Base-by-base conservation (phyloP, 2,329 filamentous ascomycete genomes). In the Fusarium sp. region DNA sequence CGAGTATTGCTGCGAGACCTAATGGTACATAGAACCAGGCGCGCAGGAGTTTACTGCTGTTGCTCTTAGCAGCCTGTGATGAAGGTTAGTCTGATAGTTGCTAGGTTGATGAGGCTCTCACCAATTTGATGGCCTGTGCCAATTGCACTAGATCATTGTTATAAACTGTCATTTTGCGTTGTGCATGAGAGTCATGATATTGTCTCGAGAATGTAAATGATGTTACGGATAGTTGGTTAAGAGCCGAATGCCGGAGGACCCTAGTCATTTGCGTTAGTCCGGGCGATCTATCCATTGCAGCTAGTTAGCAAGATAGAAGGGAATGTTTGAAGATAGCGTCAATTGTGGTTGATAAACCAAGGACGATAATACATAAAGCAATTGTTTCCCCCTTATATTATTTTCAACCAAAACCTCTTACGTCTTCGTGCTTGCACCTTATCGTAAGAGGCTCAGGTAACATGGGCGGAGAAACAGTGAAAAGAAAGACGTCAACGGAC, bases 21-120 rank as follows among this genome's bases (percentile, higher is more conserved):
- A 79, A 40, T 0, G 86, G 87, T 0, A 87, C 82, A 62, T 81
- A 82, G 25, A 88, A 45, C 83, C 86, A 89, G 49, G 65, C 56
- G n/a, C 68, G 69, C 7, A 72, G 15, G 37, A 74, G 60, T 35
- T 65, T 73, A 37, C 44, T 46, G 15, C 54, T 60, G 23, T 50
- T 62, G 39, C 65, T 68, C 19, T 55, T 46, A 35, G 65, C 65
- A 35, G 66, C 71, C 72, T 74, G 40, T 20, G 17, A 20, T 17
- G 11, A 22, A 23, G 35, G 41, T 73, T 56, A 73, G 59, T 32
- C 10, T 17, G 30, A n/a, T 17, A 14, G 4, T 17, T 27, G 25
- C 44, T 30, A 37, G 20, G 27, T 20, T 22, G n/a, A 37, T n/a
- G 4, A 41, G 14, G 7, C 3, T 58, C 67, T 41, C 39, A 73